Evolutionary conservation across 495 filamentous ascomycete species (phyloP).

Genomic region (Neohortaea acidophila): DNA sequence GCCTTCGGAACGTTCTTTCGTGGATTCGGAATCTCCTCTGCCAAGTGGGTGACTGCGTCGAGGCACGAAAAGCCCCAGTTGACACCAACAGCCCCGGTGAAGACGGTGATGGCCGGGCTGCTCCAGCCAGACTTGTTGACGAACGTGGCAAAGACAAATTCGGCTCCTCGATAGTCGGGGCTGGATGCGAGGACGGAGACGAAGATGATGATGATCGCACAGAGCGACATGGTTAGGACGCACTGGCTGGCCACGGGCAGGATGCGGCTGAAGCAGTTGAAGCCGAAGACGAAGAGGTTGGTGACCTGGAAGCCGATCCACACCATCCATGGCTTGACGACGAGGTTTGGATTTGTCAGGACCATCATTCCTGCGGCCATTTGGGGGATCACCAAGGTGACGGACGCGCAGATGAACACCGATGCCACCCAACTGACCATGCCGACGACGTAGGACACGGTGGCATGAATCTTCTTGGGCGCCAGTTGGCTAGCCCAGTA

Average conservation of each 20-base stretch:
- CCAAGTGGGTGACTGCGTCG: slow-evolving; percentile 47
- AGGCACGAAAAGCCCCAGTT: slow-evolving; percentile 48
- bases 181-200: slow-evolving; percentile 41
- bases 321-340: too few relatives aligned
- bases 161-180: slow-evolving; percentile 36
- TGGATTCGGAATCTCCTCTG: slow-evolving; percentile 43
- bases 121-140: slow-evolving; percentile 49
- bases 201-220: too few relatives aligned
- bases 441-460: slow-evolving; percentile 41
- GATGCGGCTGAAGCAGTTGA: slow-evolving; percentile 43
- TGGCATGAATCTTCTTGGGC: slow-evolving; percentile 35
- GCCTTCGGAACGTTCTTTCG: slow-evolving; percentile 36
- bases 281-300: slow-evolving; percentile 42
- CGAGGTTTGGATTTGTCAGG: neutral
- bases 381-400: neutral
- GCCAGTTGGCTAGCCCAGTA: slow-evolving; percentile 48
- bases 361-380: neutral
- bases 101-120: slow-evolving; percentile 51
- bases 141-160: slow-evolving; percentile 48
- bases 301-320: slow-evolving; percentile 23
- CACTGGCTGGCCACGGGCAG: slow-evolving; percentile 36
- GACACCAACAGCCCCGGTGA: slow-evolving; percentile 46
- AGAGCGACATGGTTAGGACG: slow-evolving; percentile 35
- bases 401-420: slow-evolving; percentile 41
- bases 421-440: slow-evolving; percentile 44